Evolutionary conservation across 2,329 filamentous ascomycete species (phyloP), one percentile per base, ranked within the genome.

Genomic region (Aureobasidium sp.): DNA sequence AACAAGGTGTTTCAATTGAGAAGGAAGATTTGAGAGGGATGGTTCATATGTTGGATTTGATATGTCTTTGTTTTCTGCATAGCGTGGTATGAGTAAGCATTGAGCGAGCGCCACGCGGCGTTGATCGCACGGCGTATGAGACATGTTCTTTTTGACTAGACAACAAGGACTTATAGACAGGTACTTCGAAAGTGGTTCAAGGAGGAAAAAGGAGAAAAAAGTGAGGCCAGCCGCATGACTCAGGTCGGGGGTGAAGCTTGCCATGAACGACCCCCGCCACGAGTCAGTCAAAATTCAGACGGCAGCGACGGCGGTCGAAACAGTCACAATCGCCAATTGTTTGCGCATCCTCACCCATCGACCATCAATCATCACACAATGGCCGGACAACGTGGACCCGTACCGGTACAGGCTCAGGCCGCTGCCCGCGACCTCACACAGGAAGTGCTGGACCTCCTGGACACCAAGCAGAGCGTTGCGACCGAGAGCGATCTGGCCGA

Each of bases 371-470:
- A 45, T 34, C 53, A 49, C 44, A 73, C 64, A 60, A 79, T 79
- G 77, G 72, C 75, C 64, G 76, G 76, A 70, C 74, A 72, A 65
- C 75, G 78, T 65, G 78, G 78, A 66, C 76, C 78, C 41, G 78
- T 80, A 65, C 78, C 78, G 48, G 75, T 79, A 48, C 75, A 74
- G 41, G 53, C 70, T 48, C 63, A 74, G 57, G 70, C 73, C 57
- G 73, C 74, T 64, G 70, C 68, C 34, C 73, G 71, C 66, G 77
- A 81, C 70, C 82, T 95, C 67, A 85, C 88, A 62, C 87, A 91
- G 80, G 87, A 92, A 75, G 86, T 97, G 66, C 84, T 96, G 66
- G 89, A 95, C 69, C 82, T 91, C 25, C 75, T 81, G 65, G 76
- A 76, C 66, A 70, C 71, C 31, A 75, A 77, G 64, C 66, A 70